These are phyloP conservation scores for Haberlea rhodopensis DNA, from an alignment of 257 asterid genomes.

Conservation along the genomic window DNA sequence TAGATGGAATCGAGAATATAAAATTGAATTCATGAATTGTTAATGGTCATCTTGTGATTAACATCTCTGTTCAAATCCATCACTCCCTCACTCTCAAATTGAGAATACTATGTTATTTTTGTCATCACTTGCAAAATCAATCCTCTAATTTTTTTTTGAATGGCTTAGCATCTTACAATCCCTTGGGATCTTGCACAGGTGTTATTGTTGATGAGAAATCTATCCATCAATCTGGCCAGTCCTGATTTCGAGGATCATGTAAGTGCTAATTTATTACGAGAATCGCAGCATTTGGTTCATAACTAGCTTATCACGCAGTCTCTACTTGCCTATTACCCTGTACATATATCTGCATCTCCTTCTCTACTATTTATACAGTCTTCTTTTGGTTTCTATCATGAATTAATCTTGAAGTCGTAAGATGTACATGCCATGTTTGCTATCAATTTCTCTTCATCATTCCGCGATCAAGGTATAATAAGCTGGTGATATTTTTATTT, in stretches of 20 bases:
- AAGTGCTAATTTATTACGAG: conserved; percentile 35
- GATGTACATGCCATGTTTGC: neutral
- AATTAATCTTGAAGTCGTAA: too few species aligned
- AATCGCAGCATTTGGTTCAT: conserved; percentile 8
- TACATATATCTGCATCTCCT: neutral
- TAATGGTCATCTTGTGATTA: too few species aligned
- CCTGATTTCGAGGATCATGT: conserved; percentile 88
- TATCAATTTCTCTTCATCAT: neutral
- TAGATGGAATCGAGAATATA: too few species aligned
- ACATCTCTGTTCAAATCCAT: neutral
- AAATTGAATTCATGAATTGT: too few species aligned
- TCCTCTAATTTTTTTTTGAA: neutral
- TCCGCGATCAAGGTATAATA: neutral
- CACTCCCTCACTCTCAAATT: neutral
- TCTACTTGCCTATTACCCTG: neutral
- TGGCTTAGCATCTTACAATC: conserved; percentile 19
- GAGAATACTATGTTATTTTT: neutral
- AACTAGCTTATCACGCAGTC: conserved; percentile 6
- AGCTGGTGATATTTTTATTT: neutral
- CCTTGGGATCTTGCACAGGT: conserved; percentile 44
- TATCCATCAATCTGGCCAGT: conserved; percentile 80
- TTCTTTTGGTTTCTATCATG: neutral
- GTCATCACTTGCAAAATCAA: neutral
- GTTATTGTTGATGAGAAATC: conserved; percentile 80
- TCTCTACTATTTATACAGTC: neutral